A percentile compares a stretch with the other conserved stretches of the same genome.
These are phyloP conservation scores for Blepharisma japonicum DNA, from an alignment of 73 alveolate genomes.

Conservation along the genomic window DNA sequence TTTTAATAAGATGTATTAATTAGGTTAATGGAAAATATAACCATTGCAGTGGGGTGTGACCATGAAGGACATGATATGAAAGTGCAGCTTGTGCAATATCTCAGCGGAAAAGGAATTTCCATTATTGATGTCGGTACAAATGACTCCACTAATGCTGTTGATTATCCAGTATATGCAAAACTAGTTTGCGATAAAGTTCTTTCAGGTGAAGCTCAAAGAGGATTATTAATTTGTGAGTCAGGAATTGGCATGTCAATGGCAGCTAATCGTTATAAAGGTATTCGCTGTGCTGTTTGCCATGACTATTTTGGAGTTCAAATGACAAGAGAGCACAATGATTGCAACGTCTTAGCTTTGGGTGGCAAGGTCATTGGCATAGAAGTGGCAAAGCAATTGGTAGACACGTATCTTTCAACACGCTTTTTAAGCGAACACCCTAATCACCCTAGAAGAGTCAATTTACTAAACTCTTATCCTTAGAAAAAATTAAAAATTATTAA, in stretches of 20 bases:
- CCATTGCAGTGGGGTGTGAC: slow-evolving; percentile 52
- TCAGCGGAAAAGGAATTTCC: slow-evolving; percentile 37
- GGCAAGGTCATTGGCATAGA: slow-evolving; percentile 57
- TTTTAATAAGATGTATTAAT: too few relatives aligned
- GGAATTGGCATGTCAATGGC: too few relatives aligned
- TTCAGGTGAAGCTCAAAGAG: slow-evolving; percentile 36
- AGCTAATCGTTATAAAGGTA: slow-evolving; percentile 67
- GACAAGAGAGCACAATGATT: slow-evolving; percentile 38
- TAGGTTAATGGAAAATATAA: too few relatives aligned
- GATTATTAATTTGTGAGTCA: slow-evolving; percentile 61
- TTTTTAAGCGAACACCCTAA: neutral
- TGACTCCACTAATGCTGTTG: slow-evolving; percentile 41
- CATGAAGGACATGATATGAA: slow-evolving; percentile 57
- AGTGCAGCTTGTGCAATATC: slow-evolving; percentile 34
- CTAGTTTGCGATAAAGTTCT: slow-evolving; percentile 44
- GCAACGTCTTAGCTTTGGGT: slow-evolving; percentile 63
- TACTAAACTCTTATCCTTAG: neutral
- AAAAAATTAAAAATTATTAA: too few relatives aligned
- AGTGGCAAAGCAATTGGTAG: slow-evolving; percentile 53
- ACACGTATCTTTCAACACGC: slow-evolving; percentile 35
- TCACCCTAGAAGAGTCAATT: neutral
- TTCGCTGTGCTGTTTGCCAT: slow-evolving; percentile 63
- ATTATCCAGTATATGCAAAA: slow-evolving; percentile 59
- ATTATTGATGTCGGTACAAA: slow-evolving; percentile 54
- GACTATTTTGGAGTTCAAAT: slow-evolving; percentile 54